Conservation (phyloP, 306 rosid genomes). For the apple (Malus domestica) region ASM211411v1 NC_041804.1:34359001-34359500, state of each 20-base stretch:
- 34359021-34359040: neutral
- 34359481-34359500: too few relatives aligned
- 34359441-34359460: neutral
- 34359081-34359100: neutral
- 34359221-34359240: neutral
- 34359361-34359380: slow-evolving; percentile 18
- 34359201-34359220: neutral
- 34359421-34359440: neutral
- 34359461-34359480: neutral
- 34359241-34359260: too few relatives aligned
- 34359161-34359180: neutral
- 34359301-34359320: slow-evolving; percentile 10
- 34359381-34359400: neutral
- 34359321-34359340: slow-evolving; percentile 10
- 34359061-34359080: neutral
- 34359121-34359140: slow-evolving; percentile 1
- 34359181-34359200: neutral
- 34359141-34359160: neutral
- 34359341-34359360: neutral
- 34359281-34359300: neutral
- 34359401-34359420: slow-evolving; percentile 13
- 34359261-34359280: too few relatives aligned
- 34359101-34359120: slow-evolving; percentile 3
- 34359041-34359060: neutral
- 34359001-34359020: neutral